phyloP scores from a whole-genome alignment of 2,329 filamentous ascomycete species.

The Verticillium nonalfalfae region DNA sequence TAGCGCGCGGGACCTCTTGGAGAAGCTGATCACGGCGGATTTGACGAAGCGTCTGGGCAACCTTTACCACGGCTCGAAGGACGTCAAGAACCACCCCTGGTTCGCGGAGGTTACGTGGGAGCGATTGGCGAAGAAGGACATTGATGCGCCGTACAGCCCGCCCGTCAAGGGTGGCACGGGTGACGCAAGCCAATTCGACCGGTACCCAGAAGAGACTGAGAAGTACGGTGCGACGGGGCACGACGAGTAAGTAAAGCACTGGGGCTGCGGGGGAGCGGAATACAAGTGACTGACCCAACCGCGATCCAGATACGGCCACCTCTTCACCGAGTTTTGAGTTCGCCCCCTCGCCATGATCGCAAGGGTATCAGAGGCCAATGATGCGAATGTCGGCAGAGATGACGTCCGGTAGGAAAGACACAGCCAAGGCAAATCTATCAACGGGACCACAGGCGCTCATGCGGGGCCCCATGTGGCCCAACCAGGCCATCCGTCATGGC shows the following conservation, averaged over 20 bases:
- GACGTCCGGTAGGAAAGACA: background rate
- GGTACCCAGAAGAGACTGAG: slow-evolving; percentile 95
- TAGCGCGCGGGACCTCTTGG: slow-evolving; percentile 87
- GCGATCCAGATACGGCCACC: slow-evolving; percentile 57
- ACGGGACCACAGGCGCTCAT: background rate
- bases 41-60: slow-evolving; percentile 94
- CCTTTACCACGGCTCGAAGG: slow-evolving; percentile 79
- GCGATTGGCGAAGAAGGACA: slow-evolving; percentile 86
- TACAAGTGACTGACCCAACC: slow-evolving; percentile 1
- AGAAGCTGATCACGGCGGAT: slow-evolving; percentile 89
- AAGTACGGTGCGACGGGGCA: slow-evolving; percentile 73
- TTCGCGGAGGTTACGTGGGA: slow-evolving; percentile 99
- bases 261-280: background rate
- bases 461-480: background rate
- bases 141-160: slow-evolving; percentile 95
- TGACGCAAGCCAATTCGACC: slow-evolving; percentile 95
- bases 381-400: background rate
- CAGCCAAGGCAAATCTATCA: background rate
- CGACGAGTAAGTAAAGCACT: slow-evolving; percentile 67
- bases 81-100: slow-evolving; percentile 95
- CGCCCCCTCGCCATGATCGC: background rate
- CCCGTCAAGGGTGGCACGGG: slow-evolving; percentile 90
- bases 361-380: background rate
- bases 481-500: background rate
- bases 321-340: slow-evolving; percentile 68